Percentiles rank a stretch among this genome's conserved stretches.
Conservation (phyloP, 2,329 filamentous ascomycete species). For the Colletotrichum godetiae region DNA sequence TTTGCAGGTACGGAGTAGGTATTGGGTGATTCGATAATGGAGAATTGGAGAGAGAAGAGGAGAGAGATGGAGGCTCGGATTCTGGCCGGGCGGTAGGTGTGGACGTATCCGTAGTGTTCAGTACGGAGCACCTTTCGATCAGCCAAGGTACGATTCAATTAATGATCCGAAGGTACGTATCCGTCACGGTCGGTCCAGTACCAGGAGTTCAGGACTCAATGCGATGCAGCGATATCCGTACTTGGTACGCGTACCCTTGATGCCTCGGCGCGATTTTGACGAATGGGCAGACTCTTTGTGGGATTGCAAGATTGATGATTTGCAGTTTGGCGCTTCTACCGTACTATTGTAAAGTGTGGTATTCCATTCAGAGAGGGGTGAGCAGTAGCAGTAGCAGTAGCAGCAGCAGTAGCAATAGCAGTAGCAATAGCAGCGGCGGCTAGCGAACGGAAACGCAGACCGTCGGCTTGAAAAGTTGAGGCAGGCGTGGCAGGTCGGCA, state of each 20-base stretch:
- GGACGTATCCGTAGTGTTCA: slow-evolving; percentile 8
- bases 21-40: slow-evolving; percentile 22
- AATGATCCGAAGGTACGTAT: slow-evolving; percentile 4
- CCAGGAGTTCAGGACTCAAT: background rate
- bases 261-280: background rate
- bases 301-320: background rate
- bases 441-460: background rate
- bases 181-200: background rate
- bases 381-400: background rate
- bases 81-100: slow-evolving; percentile 33
- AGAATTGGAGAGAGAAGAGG: slow-evolving; percentile 12
- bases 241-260: background rate
- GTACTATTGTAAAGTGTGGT: background rate
- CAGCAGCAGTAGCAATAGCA: background rate
- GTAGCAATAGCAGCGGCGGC: background rate
- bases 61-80: slow-evolving; percentile 35
- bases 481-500: background rate
- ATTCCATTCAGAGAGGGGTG: background rate
- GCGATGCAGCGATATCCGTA: background rate
- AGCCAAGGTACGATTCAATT: background rate
- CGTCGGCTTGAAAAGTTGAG: background rate
- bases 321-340: background rate
- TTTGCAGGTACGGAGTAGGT: background rate
- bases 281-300: background rate
- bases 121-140: background rate